Base-by-base conservation (phyloP, 371 early-diverging fungal genomes). In the Mucor plumbeus region DNA sequence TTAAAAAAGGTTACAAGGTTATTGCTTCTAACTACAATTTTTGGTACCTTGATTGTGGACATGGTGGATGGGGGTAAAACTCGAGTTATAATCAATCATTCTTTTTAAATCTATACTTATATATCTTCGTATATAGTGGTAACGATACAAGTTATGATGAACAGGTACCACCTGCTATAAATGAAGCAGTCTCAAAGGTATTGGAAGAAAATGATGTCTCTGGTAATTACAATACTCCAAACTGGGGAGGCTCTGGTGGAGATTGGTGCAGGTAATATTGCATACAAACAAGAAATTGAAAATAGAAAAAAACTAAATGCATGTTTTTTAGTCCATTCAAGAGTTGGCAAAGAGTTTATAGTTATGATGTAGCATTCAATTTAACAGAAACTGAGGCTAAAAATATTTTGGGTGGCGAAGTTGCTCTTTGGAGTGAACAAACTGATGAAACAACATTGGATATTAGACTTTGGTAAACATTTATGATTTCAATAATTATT, bases 261-360 rank as follows among this genome's bases (percentile, higher is more conserved):
- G 80, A 80, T 48, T 83, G 83, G 83, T 83, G 79, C 73, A 74
- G 75, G 80, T 77, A 76, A 65, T n/a, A 21, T 4, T 47, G n/a
- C 14, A 7, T 21, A 31, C 31, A 34, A 41, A 6, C 34, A 26
- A 39, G n/a, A 11, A 17, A 21, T 34, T 58, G 36, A 21, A 47
- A 13, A 15, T 34, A 58, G 5, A 38, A 5, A 9, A 38, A 7
- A 5, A 38, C 15, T 5, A 21, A 21, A 26, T 26, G 26, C 3
- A 26, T 26, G 3, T 26, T 19, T 43, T 26, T 6, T 56, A 90
- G 85, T 55, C 93, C 93, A 17, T 92, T 83, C 84, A 94, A 94
- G 79, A 81, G 85, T 26, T 93, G 93, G 93, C 91, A 91, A 81
- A 86, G 88, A 44, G 84, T 93, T 6, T 94, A 94, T 67, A 75